Conservation (phyloP, 78 protist genomes). For the Diacronema lutheri region DNA sequence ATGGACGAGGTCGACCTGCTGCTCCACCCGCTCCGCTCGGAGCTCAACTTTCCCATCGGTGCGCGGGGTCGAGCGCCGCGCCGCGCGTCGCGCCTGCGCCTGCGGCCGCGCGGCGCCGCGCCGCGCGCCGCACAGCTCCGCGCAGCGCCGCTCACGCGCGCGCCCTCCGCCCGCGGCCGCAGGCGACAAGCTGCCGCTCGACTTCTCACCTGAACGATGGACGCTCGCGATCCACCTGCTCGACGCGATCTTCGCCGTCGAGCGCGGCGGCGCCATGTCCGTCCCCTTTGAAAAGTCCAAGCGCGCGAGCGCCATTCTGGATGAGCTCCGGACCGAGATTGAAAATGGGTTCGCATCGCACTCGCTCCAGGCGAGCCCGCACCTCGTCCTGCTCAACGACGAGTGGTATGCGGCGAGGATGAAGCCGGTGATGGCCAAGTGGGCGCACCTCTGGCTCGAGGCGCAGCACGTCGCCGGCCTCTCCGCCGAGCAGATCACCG, state of each 20-base stretch:
- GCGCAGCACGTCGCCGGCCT: constrained; percentile 1
- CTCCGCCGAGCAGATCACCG: neutral
- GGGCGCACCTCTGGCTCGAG: constrained; percentile 23
- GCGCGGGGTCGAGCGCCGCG: too few relatives aligned
- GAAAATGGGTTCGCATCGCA: neutral
- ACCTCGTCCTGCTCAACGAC: constrained; percentile 12
- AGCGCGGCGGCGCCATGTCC: neutral
- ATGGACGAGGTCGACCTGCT: constrained; percentile 69
- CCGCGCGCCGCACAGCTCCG: too few relatives aligned
- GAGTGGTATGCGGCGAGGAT: constrained; percentile 1
- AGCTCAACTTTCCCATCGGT: constrained; percentile 47
- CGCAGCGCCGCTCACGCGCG: too few relatives aligned
- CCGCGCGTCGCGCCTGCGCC: too few relatives aligned
- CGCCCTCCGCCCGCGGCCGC: too few relatives aligned
- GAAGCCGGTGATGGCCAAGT: constrained; percentile 3
- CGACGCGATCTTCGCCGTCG: constrained; percentile 39
- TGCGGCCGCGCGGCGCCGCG: too few relatives aligned
- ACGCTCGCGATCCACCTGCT: constrained; percentile 45
- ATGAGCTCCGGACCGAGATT: neutral
- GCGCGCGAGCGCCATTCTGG: neutral
- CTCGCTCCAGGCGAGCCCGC: constrained; percentile 31
- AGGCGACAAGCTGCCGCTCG: constrained; percentile 48
- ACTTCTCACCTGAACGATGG: constrained; percentile 53
- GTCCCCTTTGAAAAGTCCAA: neutral
- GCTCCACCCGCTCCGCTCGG: constrained; percentile 66